A percentile compares a stretch with the other conserved stretches of the same genome.
phyloP scores from a whole-genome alignment of 1,284 basidiomycete genomes.

The Laetiporus sulphureus region DNA sequence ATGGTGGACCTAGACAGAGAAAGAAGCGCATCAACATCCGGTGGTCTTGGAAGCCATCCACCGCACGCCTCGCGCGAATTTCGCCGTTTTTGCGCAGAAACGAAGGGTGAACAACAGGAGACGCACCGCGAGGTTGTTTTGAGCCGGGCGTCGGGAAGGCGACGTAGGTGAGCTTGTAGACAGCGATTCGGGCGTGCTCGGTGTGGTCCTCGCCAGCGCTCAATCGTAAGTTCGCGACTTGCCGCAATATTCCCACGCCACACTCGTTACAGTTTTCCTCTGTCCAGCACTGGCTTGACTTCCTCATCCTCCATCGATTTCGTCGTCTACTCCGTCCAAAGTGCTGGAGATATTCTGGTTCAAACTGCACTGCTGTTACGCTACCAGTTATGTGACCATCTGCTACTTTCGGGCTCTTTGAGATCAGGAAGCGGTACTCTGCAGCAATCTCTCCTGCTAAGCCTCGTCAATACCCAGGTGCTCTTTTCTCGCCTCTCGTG shows the following conservation, averaged over 20 bases:
- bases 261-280: too few species aligned
- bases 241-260: constrained; percentile 13
- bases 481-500: too few species aligned
- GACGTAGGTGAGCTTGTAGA: constrained; percentile 28
- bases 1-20: constrained; percentile 29
- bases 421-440: too few species aligned
- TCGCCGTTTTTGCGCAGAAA: constrained; percentile 22
- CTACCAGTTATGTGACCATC: too few species aligned
- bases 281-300: background rate
- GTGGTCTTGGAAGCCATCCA: constrained; percentile 21
- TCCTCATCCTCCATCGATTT: too few species aligned
- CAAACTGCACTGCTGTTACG: too few species aligned
- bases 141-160: constrained; percentile 26
- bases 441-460: too few species aligned
- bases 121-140: constrained; percentile 31
- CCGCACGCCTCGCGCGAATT: constrained; percentile 18
- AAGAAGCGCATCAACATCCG: constrained; percentile 28
- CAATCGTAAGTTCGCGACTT: constrained; percentile 10
- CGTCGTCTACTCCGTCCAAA: too few species aligned
- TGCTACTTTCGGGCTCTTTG: too few species aligned
- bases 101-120: constrained; percentile 6
- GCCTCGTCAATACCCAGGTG: too few species aligned
- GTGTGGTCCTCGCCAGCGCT: constrained; percentile 17
- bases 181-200: constrained; percentile 20
- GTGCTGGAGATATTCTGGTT: too few species aligned